Evolutionary conservation across 225 moss, liverwort and hornwort genomes (phyloP).

Genomic region (Bryoerythrophyllum caledonicum): DNA sequence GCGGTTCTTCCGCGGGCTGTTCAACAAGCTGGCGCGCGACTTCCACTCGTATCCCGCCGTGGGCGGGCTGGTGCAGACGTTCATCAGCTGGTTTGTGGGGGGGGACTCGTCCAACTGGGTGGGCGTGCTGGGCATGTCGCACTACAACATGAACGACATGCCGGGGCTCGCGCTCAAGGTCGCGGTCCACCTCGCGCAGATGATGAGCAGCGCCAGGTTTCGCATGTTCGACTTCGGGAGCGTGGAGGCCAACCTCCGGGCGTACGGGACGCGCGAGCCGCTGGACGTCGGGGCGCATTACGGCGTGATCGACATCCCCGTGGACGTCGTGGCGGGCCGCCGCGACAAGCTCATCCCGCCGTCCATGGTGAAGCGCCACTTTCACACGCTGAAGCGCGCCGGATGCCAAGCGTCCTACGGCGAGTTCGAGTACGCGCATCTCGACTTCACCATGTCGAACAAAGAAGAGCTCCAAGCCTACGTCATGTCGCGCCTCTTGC

Average conservation of each 20-base stretch:
- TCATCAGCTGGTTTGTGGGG: conserved; percentile 60
- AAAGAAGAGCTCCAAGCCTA: conserved; percentile 81
- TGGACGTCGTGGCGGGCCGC: conserved; percentile 78
- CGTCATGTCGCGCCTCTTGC: conserved; percentile 78
- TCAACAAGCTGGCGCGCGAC: conserved; percentile 89
- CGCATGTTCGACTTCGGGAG: conserved; percentile 79
- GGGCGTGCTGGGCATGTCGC: conserved; percentile 79
- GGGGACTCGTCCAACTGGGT: conserved; percentile 96
- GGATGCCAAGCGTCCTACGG: conserved; percentile 66
- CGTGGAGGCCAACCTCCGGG: conserved; percentile 45
- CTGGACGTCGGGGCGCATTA: conserved; percentile 80
- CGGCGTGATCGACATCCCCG: conserved; percentile 66
- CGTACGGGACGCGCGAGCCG: conserved; percentile 65
- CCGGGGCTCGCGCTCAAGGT: conserved; percentile 77
- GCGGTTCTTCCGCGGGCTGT: conserved; percentile 73
- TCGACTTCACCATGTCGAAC: conserved; percentile 88
- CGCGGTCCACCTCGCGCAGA: conserved; percentile 71
- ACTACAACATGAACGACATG: conserved; percentile 99
- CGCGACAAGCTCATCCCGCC: conserved; percentile 77
- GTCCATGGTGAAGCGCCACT: conserved; percentile 78
- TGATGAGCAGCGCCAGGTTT: conserved; percentile 72
- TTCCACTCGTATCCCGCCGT: conserved; percentile 89
- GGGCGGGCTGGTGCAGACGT: conserved; percentile 80
- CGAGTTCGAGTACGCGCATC: conserved; percentile 92
- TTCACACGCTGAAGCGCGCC: conserved; percentile 47